A percentile compares a stretch with the other conserved stretches of the same genome.
Conservation (phyloP, 345 rosid genomes). For the Trapa incisa region DNA sequence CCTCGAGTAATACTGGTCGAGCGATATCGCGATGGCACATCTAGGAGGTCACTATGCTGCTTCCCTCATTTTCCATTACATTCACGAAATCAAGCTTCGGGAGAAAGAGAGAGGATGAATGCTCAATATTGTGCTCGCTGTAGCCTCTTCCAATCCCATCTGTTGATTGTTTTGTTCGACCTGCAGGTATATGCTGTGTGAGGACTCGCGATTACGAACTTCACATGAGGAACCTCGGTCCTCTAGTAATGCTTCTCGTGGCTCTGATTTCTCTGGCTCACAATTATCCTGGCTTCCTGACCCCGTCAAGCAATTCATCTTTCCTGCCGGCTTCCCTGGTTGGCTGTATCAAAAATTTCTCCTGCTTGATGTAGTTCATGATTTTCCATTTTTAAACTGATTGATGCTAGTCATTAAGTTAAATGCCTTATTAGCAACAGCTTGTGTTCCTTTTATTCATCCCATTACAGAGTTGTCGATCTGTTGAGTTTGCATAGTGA, state of each 20-base stretch:
- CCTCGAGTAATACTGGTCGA: conserved; percentile 47
- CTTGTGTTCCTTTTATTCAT: neutral
- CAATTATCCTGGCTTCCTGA: conserved; percentile 51
- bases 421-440: neutral
- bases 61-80: neutral
- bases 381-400: neutral
- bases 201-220: conserved; percentile 36
- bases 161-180: neutral
- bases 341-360: neutral
- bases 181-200: conserved; percentile 51
- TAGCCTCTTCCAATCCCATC: neutral
- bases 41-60: conserved; percentile 39
- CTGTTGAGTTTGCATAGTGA: neutral
- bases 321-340: conserved; percentile 93
- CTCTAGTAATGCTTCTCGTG: conserved; percentile 10
- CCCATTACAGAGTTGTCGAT: neutral
- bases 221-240: conserved; percentile 24
- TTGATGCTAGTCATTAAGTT: neutral
- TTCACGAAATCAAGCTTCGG: neutral
- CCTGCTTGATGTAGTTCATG: neutral
- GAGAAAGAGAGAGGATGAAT: neutral
- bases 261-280: conserved; percentile 20
- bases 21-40: conserved; percentile 66
- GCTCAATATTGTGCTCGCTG: neutral
- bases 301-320: conserved; percentile 46